Base-by-base conservation (phyloP, 768 basidiomycete genomes). In the Termitomyces sp. region DNA sequence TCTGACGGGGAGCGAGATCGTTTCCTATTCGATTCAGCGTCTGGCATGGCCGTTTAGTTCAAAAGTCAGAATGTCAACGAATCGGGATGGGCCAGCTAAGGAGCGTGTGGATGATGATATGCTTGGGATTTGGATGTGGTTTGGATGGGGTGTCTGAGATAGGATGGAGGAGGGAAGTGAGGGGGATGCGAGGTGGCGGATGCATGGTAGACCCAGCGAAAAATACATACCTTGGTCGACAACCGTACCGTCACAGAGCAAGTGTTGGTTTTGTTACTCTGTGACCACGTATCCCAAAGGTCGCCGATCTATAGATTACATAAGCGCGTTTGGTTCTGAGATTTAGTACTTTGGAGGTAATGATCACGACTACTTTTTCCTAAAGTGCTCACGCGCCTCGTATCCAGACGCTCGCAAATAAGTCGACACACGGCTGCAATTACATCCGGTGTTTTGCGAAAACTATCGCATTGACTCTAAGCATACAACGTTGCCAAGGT, bases 1-100 rank as follows among this genome's bases (percentile, higher is more conserved):
- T 89, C 87, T 67, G 88, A 90, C 57, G 89, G 85, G 53, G 90
- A 92, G 68, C 90, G 90, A 64, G 90, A 92, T 67, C 90, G 82
- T 74, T 92, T 92, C 75, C 89, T 87, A 71, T 78, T 89, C 63
- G 80, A 78, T 77, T 91, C 89, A 78, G 83, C 81, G 80, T 90
- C 89, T 89, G 86, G 85, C 88, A 89, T 90, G 72, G 79, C 82
- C 79, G 79, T 80, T 79, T 81, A 68, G 84, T 78, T 75, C 72
- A 71, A 74, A 53, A 67, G 61, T 63, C 67, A 67, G 60, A 64
- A 66, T 54, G 62, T 64, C 56, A 68, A 61, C 65, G 71, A 72
- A 68, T 67, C 66, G 65, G 70, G 66, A 70, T 50, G 68, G 72
- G 72, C 64, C 64, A 65, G 73, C 73, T 68, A 73, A 67, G 71